Evolutionary conservation across 805 yeast species (phyloP), one percentile per base, ranked within the genome.

Genomic region (Lipomyces yamanashiensis): DNA sequence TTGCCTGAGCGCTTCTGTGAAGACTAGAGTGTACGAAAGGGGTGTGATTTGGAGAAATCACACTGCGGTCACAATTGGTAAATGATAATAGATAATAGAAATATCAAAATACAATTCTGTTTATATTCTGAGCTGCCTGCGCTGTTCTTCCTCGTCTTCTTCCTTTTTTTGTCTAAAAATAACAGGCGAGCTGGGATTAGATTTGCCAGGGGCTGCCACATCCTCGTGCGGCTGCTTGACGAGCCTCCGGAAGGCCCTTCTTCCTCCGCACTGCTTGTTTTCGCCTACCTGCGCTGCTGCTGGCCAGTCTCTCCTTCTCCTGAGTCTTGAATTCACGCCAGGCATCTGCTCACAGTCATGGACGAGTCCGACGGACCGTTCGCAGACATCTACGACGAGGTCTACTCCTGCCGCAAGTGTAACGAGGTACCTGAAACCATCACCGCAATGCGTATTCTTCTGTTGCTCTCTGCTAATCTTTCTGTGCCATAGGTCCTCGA

Each of bases 401-500:
- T 65, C 19, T 70, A 67, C 52, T 60, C 54, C 41, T 71, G 73
- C 64, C 69, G 71, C 58, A 67, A 63, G 61, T 71, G 73, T 62
- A 59, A 54, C 54, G 64, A 70, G 65, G 72, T 70, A 58, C n/a
- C 65, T 52, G 10, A 15, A 19, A 37, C 13, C 36, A 28, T 28
- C 58, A 21, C 39, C 17, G 3, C 41, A 41, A 37, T 12, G 59
- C 37, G n/a, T 19, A 37, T 44, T 7, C 36, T 12, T 34, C 21
- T 49, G 2, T 17, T 36, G 21, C 33, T 13, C n/a, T 37, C 43
- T 84, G 39, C 61, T 33, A 6, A 10, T 12, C 12, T n/a, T 17
- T 39, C 37, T 87, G 68, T 28, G 28, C 72, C 78, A 45, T 73
- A 81, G 63, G 78, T 87, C 34, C 89, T 93, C 54, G 83, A 84